These are phyloP conservation scores for Tylopilus sp. DNA, from an alignment of 1,284 basidiomycete species.

Conservation along the genomic window DNA sequence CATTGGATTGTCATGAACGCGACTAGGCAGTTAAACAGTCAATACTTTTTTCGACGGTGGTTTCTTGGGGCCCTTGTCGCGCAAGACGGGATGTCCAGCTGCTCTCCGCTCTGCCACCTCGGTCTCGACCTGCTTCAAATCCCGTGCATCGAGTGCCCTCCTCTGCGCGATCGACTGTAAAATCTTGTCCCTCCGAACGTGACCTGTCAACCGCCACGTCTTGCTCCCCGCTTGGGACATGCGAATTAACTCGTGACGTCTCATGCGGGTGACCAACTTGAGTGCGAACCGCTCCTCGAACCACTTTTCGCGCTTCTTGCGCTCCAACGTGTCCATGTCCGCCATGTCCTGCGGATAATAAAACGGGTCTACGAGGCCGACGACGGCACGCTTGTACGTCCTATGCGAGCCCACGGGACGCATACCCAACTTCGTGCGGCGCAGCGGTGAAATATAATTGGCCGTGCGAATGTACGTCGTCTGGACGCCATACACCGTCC, in stretches of 20 bases:
- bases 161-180: slow-evolving; percentile 36
- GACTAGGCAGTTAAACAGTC: slow-evolving; percentile 4
- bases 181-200: slow-evolving; percentile 44
- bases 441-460: slow-evolving; percentile 71
- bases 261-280: slow-evolving; percentile 40
- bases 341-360: slow-evolving; percentile 82
- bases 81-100: slow-evolving; percentile 23
- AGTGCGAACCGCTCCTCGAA: slow-evolving; percentile 60
- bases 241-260: slow-evolving; percentile 47
- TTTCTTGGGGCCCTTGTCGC: slow-evolving; percentile 19
- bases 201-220: slow-evolving; percentile 47
- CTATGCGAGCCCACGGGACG: slow-evolving; percentile 42
- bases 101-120: slow-evolving; percentile 26
- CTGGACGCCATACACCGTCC: slow-evolving; percentile 80
- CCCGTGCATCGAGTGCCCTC: slow-evolving; percentile 24
- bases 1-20: slow-evolving; percentile 6
- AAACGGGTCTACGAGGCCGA: slow-evolving; percentile 87
- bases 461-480: slow-evolving; percentile 93
- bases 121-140: slow-evolving; percentile 23
- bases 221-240: slow-evolving; percentile 47
- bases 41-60: slow-evolving; percentile 11
- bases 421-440: slow-evolving; percentile 35
- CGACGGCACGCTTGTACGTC: slow-evolving; percentile 85
- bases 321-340: slow-evolving; percentile 64
- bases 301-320: slow-evolving; percentile 54